phyloP scores from a whole-genome alignment of 257 asterid genomes.

The Solanum virginianum region DNA sequence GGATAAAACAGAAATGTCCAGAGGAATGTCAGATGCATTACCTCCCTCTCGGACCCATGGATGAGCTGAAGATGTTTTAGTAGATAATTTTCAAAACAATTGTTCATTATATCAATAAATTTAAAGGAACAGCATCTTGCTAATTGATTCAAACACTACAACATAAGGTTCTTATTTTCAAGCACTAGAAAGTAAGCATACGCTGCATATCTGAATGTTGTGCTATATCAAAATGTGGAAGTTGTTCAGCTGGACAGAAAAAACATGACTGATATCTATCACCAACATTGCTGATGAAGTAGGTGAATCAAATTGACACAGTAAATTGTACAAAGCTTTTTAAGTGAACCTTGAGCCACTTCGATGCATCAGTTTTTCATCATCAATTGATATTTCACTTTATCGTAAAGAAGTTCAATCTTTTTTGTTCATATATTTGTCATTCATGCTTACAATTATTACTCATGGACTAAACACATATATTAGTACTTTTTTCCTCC shows the following conservation, averaged over 20 bases:
- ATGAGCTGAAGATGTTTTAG: slow-evolving; percentile 41
- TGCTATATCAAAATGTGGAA: background rate
- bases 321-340: background rate
- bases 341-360: background rate
- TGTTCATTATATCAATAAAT: background rate
- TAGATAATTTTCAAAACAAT: background rate
- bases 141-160: background rate
- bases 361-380: background rate
- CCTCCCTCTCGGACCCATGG: slow-evolving; percentile 92
- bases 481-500: background rate
- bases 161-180: background rate
- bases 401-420: background rate
- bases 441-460: background rate
- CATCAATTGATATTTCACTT: background rate
- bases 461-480: background rate
- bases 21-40: slow-evolving; percentile 73
- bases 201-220: background rate
- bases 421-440: background rate
- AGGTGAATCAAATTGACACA: background rate
- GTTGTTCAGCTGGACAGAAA: background rate
- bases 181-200: background rate
- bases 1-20: slow-evolving; percentile 64
- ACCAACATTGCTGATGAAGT: background rate
- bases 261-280: background rate
- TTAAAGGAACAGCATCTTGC: background rate